A percentile compares a stretch with the other conserved stretches of the same genome.
Evolutionary conservation across 2,329 filamentous ascomycete species (phyloP).

Genomic region (Westerdykella sp.): DNA sequence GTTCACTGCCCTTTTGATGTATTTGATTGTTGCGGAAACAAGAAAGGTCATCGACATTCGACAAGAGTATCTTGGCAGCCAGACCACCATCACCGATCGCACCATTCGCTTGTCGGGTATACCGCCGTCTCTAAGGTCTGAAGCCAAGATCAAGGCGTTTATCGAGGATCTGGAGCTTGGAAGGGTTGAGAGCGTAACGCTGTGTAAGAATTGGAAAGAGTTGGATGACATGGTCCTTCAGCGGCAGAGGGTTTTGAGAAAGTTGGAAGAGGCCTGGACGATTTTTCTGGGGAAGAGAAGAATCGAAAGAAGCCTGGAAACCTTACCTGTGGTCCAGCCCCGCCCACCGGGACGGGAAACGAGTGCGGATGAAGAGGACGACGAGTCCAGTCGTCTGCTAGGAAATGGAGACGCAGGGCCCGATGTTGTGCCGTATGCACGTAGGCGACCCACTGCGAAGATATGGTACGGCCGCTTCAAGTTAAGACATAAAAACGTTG

Average conservation of each 20-base stretch:
- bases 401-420: constrained; percentile 37
- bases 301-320: constrained; percentile 43
- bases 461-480: constrained; percentile 75
- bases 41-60: constrained; percentile 76
- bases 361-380: constrained; percentile 25
- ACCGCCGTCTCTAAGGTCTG: constrained; percentile 68
- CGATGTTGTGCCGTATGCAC: constrained; percentile 39
- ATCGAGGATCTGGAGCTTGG: constrained; percentile 86
- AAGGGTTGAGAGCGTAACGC: constrained; percentile 76
- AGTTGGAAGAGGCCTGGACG: constrained; percentile 79
- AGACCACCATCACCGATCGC: constrained; percentile 91
- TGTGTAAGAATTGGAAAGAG: constrained; percentile 81
- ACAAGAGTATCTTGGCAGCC: constrained; percentile 86
- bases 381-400: constrained; percentile 56
- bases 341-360: constrained; percentile 29
- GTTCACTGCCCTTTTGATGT: constrained; percentile 76
- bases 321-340: constrained; percentile 48
- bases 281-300: constrained; percentile 59
- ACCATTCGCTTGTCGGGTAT: constrained; percentile 90
- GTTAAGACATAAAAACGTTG: constrained; percentile 65
- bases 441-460: constrained; percentile 59
- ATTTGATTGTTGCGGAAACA: constrained; percentile 77
- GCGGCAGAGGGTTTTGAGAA: constrained; percentile 59
- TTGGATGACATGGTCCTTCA: constrained; percentile 69
- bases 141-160: constrained; percentile 76